Evolutionary conservation across 176 grass and related monocot genomes (phyloP), one percentile per base, ranked within the genome.

Genomic region (Pharus latifolius): DNA sequence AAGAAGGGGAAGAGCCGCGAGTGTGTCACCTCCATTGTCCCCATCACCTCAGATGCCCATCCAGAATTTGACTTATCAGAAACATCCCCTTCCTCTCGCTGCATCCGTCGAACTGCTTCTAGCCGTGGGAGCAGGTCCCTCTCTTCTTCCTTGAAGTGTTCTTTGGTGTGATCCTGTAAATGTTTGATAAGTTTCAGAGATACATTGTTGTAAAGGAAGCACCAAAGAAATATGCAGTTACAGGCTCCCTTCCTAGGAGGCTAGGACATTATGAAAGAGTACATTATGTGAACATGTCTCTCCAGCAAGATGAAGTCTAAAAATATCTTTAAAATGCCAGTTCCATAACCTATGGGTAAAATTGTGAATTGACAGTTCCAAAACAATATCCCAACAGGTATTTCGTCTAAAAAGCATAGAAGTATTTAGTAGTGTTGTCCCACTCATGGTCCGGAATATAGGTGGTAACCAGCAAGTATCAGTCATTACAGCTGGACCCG

Each of bases 81-180:
- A 60, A 84, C 69, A 10, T 75, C 74, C 1, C 74, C 87, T 53
- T 94, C 87, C 61, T 91, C 85, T 44, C 72, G 67, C 50, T 86
- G 87, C 78, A 74, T 91, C 60, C 82, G 72, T 6, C 86, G 63
- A 17, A 86, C 87, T 0, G 69, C 78, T 43, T 88, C 95, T 33
- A 99, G 49, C 7, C 86, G 69, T 49, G 96, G 90, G 17, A 99
- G 63, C 38, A 99, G 45, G 20, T 91, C 85, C 54, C 37, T 91
- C 72, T 99, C 96, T 80, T 99, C 96, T 70, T 86, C 96, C 73
- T 76, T 90, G 67, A 99, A 94, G 76, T 99, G 96, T 13, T 91
- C 82, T 28, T 73, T 94, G 51, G 78, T 85, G 74, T 91, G 90
- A 49, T 99, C 90, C 96, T 99, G 74, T 29, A 53, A 58, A 57